Conservation (phyloP, 2,329 filamentous ascomycete genomes). For the Penicillium sp. region DNA sequence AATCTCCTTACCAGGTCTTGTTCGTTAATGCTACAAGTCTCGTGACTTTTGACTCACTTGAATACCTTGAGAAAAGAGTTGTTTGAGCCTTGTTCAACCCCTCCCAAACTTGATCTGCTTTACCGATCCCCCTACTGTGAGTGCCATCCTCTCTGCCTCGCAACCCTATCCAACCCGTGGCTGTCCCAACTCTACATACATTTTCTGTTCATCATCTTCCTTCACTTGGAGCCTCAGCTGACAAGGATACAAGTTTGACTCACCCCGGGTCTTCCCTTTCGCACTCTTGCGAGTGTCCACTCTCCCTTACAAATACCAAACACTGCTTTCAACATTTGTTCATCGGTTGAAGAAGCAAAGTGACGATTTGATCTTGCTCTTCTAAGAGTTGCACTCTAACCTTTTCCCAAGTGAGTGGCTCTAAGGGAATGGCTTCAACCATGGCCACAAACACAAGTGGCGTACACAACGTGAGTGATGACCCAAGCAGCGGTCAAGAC, state of each 20-base stretch:
- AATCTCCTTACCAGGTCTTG: slow-evolving; percentile 23
- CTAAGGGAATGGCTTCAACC: slow-evolving; percentile 31
- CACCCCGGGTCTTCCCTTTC: no score
- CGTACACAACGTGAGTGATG: slow-evolving; percentile 34
- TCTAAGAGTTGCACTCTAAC: slow-evolving; percentile 1
- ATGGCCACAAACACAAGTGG: slow-evolving; percentile 33
- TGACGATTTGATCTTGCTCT: no score
- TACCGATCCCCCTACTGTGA: neutral
- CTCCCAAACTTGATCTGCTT: slow-evolving; percentile 15
- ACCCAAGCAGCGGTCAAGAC: neutral
- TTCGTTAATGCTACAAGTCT: slow-evolving; percentile 26
- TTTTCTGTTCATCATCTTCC: no score
- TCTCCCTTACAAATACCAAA: no score
- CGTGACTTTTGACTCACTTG: slow-evolving; percentile 12
- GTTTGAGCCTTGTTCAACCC: slow-evolving; percentile 10
- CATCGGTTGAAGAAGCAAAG: no score
- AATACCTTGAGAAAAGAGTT: slow-evolving; percentile 1
- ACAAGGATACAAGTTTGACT: no score
- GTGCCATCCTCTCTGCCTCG: no score
- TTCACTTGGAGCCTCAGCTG: no score
- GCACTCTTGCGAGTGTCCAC: no score
- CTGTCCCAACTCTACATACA: no score
- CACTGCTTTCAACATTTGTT: no score
- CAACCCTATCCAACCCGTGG: no score
- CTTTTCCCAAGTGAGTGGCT: slow-evolving; percentile 12